Base-by-base conservation (phyloP, 306 rosid species). In the Malus sylvestris region DNA sequence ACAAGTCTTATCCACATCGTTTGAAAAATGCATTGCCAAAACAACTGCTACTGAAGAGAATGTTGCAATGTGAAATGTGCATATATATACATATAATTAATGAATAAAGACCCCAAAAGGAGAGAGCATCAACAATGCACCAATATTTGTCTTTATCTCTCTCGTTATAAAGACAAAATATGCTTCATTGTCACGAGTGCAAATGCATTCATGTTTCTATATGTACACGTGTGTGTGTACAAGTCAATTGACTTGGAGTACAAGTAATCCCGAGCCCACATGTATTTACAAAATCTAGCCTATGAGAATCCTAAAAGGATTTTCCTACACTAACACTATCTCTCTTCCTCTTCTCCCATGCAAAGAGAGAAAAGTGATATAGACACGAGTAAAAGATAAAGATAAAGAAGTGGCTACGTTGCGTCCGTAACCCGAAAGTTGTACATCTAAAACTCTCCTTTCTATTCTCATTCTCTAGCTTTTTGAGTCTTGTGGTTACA, bases 11-110 rank as follows among this genome's bases (percentile, higher is more conserved):
- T 44, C 22, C 72, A 68, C 0, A 2, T 44, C 5, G 72, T 13
- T 44, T 52, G 46, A 30, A 71, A 69, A 51, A 18, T 52, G 22
- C 14, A 70, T 49, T 42, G 15, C 53, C 33, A 23, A 22, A 42
- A 40, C 35, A 68, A 71, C 75, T 52, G 67, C 76, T 72, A 59
- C 68, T n/a, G 67, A 58, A 18, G 68, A 18, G 68, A 64, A 32
- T 64, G 68, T 64, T 64, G 13, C 45, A 32, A 32, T 32, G 45
- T 64, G 18, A 62, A 62, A 62, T 59, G 30, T 4, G 64, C 64
- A 23, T 23, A 15, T 15, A 49, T 18, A 6, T 2, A 33, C 42
- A 49, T 49, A 49, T 49, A 49, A 49, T 5, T 49, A 49, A 49
- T 15, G 20, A 49, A 18, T 49, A 5, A 49, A 1, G 8, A 49